Evolutionary conservation across 495 filamentous ascomycete genomes (phyloP), one percentile per base, ranked within the genome.

Genomic region (Podospora pseudopauciseta): DNA sequence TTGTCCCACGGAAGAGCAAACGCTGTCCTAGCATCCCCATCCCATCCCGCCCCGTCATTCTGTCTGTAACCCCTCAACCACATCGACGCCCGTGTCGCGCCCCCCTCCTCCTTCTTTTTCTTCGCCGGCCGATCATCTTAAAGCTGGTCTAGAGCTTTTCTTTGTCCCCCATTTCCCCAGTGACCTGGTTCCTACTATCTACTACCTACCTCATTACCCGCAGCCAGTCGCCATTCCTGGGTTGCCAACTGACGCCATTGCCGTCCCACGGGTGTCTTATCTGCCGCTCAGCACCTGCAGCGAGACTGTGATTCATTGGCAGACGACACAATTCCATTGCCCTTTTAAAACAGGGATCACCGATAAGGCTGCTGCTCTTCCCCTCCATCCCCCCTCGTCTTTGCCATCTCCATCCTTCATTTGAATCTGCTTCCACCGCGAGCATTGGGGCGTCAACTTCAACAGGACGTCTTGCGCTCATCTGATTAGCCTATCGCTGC

Each of bases 301-400:
- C 59, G 19, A 23, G 59, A 26, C 23, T 18, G 59, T 64, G 56
- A n/a, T 65, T 56, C 34, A 28, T 70, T 70, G 65, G 26, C 68
- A 68, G 65, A 60, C 62, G 58, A 57, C 67, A 58, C 9, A 63
- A 63, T 63, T 63, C 61, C 61, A 56, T 49, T 49, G 39, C 39
- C 15, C 39, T 67, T 34, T 20, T 64, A 63, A 68, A 72, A 65
- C 74, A 75, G 75, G 77, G 76, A 75, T 80, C 70, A 64, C 68
- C 75, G 78, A 81, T 81, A 81, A 81, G 79, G 75, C 77, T 77
- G 71, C 72, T 65, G 69, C 73, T 70, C 70, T 70, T 70, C 44
- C 64, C 61, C 55, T 63, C 68, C 28, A 65, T 56, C 67, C 60
- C 68, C 55, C 68, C 32, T 63, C 30, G 27, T 19, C n/a, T 32